A percentile compares a stretch with the other conserved stretches of the same genome.
Evolutionary conservation across 805 yeast genomes (phyloP).

Genomic region (Clavispora fructus): DNA sequence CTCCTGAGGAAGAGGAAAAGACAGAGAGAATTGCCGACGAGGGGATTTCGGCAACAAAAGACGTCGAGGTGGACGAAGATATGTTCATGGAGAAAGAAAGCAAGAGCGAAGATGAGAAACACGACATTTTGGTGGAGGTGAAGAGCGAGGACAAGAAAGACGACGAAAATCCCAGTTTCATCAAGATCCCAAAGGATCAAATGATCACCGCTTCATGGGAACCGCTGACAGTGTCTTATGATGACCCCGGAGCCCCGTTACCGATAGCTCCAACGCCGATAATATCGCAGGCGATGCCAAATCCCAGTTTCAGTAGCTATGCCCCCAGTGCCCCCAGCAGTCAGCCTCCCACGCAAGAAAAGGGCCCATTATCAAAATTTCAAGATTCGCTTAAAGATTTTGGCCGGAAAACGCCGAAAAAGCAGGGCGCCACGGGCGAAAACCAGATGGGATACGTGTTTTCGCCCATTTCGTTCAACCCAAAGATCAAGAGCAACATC

Average conservation of each 20-base stretch:
- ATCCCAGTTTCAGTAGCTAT: constrained; percentile 11
- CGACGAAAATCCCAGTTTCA: constrained; percentile 9
- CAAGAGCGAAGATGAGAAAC: neutral
- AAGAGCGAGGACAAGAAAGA: neutral
- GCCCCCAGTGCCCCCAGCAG: neutral
- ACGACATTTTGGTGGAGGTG: neutral
- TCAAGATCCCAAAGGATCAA: constrained; percentile 56
- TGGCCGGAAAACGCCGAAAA: neutral
- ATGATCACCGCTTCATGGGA: constrained; percentile 38
- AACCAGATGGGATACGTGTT: constrained; percentile 50
- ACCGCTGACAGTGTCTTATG: constrained; percentile 30
- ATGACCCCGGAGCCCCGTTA: constrained; percentile 81
- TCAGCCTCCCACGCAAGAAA: neutral
- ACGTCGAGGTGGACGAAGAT: no score
- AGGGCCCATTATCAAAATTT: neutral
- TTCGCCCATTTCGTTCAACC: constrained; percentile 79
- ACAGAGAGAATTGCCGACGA: neutral
- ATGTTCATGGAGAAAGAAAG: no score
- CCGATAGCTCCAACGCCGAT: constrained; percentile 53
- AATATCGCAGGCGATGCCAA: constrained; percentile 22
- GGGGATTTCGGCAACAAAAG: no score
- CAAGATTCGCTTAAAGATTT: neutral
- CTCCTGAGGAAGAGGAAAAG: neutral
- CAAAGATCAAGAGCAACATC: constrained; percentile 65
- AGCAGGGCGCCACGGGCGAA: neutral